Evolutionary conservation across 2,329 filamentous ascomycete genomes (phyloP), one percentile per base, ranked within the genome.

Genomic region (Neofusicoccum umdonicola): DNA sequence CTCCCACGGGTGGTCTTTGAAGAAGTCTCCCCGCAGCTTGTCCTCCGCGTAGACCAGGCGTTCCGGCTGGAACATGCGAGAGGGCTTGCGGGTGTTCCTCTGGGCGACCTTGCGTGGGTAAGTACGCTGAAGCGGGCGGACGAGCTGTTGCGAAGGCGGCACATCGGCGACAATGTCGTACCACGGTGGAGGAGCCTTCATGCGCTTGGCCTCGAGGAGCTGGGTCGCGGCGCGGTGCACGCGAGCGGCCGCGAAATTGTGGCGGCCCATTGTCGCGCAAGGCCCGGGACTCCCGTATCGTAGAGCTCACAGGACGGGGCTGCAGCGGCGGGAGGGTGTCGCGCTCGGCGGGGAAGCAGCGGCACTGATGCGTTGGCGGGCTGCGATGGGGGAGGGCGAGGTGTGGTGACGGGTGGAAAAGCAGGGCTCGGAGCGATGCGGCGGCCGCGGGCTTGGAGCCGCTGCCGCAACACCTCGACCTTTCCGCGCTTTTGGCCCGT

Each of bases 1-100:
- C 79, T 99, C 95, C 95, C 95, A 99, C 4, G 95, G 95, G 76
- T 99, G 95, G 77, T 99, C 94, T 73, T 85, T 87, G 82, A 91
- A 99, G 81, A 98, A 99, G 34, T 88, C 87, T 69, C 80, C 83
- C 68, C 95, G 89, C 72, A 99, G 83, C 66, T 81, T 79, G 78
- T 99, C 95, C 77, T 99, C 95, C 66, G 90, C 87, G 76, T 95
- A 97, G 62, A 80, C 81, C 68, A 99, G 88, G 65, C 82, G 80
- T 68, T 93, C 86, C 1, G 95, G 95, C 71, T 88, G 87, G 82
- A 93, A 98, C 71, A 97, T 81, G 70, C 88, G 87, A 78, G 87
- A 92, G 35, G 90, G 84, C 76, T 89, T 90, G 41, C 73, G 74
- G 51, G 83, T 82, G 60, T 80, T 78, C 71, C 83, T 86, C 62